These are phyloP conservation scores for Bipolaris oryzae DNA, from an alignment of 2,329 filamentous ascomycete genomes.

Conservation along the genomic window DNA sequence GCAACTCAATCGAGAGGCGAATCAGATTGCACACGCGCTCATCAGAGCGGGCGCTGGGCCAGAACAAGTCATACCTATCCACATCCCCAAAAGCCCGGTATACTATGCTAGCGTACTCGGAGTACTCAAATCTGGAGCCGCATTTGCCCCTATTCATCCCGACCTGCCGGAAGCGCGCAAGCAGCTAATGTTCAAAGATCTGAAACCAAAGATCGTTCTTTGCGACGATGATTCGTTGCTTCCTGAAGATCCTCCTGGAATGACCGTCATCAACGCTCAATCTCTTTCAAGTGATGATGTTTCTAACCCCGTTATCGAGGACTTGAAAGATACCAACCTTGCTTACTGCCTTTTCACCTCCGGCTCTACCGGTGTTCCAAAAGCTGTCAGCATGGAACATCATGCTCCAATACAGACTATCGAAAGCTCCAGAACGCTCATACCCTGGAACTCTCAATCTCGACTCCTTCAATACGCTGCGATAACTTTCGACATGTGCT, in stretches of 20 bases:
- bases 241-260: background rate
- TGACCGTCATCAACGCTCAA: conserved; percentile 26
- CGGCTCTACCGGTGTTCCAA: conserved; percentile 52
- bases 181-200: conserved; percentile 43
- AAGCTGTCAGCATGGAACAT: conserved; percentile 53
- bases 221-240: conserved; percentile 9
- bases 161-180: conserved; percentile 45
- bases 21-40: conserved; percentile 42
- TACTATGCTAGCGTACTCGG: conserved; percentile 49
- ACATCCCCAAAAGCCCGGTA: conserved; percentile 41
- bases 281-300: conserved; percentile 12
- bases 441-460: conserved; percentile 50
- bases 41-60: conserved; percentile 25
- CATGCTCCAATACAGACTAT: conserved; percentile 51
- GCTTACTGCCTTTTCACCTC: conserved; percentile 55
- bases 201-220: conserved; percentile 40
- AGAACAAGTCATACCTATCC: conserved; percentile 47
- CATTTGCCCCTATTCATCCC: conserved; percentile 47
- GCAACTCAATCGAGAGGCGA: conserved; percentile 38
- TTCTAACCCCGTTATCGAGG: conserved; percentile 34
- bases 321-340: conserved; percentile 36
- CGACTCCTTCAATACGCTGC: conserved; percentile 53
- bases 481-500: conserved; percentile 55
- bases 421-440: conserved; percentile 43
- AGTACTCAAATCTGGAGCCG: conserved; percentile 49